Base-by-base conservation (phyloP, 1,284 basidiomycete genomes). In the Agaricales sp. region DNA sequence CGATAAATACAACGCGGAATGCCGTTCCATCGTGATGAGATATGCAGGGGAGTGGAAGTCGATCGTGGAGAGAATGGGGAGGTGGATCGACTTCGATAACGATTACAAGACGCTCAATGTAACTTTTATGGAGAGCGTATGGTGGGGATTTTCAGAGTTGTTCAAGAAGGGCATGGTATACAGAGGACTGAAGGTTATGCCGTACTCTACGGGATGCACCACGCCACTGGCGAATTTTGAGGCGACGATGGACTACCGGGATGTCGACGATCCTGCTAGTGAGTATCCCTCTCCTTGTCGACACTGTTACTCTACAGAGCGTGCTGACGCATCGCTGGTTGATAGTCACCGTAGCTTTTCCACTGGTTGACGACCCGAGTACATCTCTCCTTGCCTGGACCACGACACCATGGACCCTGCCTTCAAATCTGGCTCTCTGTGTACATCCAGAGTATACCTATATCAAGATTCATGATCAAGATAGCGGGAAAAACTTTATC, bases 71-170 rank as follows among this genome's bases (percentile, higher is more conserved):
- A 82, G 96, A 54, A 95, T 99, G 86, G 96, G 95, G 37, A 82
- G 96, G 54, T 99, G 96, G 96, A 99, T 99, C 68, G 96, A 99
- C 68, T 99, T 99, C 62, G 96, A 99, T 69, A 90, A 96, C 57
- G 96, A 96, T 58, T 99, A 99, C 79, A 98, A 97, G 73, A 99
- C 96, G 12, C 78, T 99, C 55, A 91, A 99, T 64, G 69, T 83
- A 3, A 74, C 80, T 19, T 99, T 92, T 67, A 99, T 99, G 96
- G 96, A 99, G 73, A 87, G 83, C 43, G 92, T 97, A 13, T 99
- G 96, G 96, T 99, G 96, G 96, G 95, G 92, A n/a, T 99, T 99
- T 69, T 77, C 82, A 51, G 82, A 93, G 64, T 77, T 99, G 13
- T 94, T 84, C 77, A 80, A 92, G 57, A 97, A 95, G 67, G 82